These are phyloP conservation scores for Hemileccinum impolitum DNA, from an alignment of 768 basidiomycete species.

Conservation along the genomic window DNA sequence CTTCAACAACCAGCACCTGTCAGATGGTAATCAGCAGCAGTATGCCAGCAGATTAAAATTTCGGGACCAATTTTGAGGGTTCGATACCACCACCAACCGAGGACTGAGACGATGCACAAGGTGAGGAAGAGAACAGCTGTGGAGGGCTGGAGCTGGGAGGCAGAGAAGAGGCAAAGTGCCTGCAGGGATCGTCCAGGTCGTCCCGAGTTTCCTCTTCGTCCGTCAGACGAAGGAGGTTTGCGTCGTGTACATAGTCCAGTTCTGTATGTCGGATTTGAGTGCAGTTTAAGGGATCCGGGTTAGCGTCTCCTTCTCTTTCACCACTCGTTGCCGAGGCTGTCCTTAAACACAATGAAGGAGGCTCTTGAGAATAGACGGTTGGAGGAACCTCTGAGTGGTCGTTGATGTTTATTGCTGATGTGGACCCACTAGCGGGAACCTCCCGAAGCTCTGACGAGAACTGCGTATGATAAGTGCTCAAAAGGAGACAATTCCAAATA, in stretches of 20 bases:
- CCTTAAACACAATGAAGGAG: neutral
- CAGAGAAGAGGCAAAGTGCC: slow-evolving; percentile 18
- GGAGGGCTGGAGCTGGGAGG: slow-evolving; percentile 49
- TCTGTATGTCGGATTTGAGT: neutral
- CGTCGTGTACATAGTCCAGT: neutral
- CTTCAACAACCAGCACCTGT: slow-evolving; percentile 4
- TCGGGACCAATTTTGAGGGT: slow-evolving; percentile 17
- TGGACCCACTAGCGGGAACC: neutral
- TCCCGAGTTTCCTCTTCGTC: slow-evolving; percentile 7
- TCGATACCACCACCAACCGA: slow-evolving; percentile 11
- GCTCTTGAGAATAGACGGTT: neutral
- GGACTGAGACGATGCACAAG: slow-evolving; percentile 34
- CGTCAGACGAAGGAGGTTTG: neutral
- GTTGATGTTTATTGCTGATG: neutral
- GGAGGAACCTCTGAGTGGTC: neutral
- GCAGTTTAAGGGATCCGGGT: neutral
- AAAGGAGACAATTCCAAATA: neutral
- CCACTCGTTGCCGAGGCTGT: neutral
- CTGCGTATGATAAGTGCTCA: slow-evolving; percentile 9
- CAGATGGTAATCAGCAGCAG: neutral
- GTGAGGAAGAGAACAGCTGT: slow-evolving; percentile 42
- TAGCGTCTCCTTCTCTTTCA: neutral
- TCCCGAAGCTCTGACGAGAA: neutral
- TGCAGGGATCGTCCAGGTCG: slow-evolving; percentile 3
- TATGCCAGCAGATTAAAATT: neutral